Conservation (phyloP, 306 rosid species). For the Malus sieversii region DNA sequence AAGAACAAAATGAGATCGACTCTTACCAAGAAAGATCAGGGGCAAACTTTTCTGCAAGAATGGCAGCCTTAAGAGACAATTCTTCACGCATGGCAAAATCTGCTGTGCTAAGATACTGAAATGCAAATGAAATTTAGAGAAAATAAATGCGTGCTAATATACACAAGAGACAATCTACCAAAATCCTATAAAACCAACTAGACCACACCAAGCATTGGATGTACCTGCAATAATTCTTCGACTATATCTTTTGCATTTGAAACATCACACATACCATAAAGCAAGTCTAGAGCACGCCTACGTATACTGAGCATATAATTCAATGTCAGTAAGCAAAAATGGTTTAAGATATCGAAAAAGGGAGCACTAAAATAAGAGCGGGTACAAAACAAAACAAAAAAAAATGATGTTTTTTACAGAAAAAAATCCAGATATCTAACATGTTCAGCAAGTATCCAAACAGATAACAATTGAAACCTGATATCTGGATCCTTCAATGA, state of each 20-base stretch:
- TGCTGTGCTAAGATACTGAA: conserved; percentile 95
- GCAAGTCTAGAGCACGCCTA: conserved; percentile 98
- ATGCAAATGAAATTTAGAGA: conserved; percentile 26
- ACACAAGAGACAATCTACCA: neutral
- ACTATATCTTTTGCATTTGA: conserved; percentile 99
- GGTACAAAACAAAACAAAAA: neutral
- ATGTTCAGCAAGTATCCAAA: conserved; percentile 21
- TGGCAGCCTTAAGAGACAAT: conserved; percentile 95
- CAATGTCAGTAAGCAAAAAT: conserved; percentile 20
- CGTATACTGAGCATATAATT: conserved; percentile 61
- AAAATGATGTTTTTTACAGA: neutral
- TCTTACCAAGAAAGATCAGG: conserved; percentile 95
- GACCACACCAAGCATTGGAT: neutral
- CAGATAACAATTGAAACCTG: conserved; percentile 47
- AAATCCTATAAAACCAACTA: neutral
- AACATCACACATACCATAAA: conserved; percentile 98
- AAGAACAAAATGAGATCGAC: neutral
- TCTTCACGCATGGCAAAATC: conserved; percentile 99
- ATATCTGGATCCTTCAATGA: conserved; percentile 98
- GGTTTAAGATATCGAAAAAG: neutral
- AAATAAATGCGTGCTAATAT: conserved; percentile 14
- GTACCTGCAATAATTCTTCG: conserved; percentile 94
- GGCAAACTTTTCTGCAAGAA: conserved; percentile 99
- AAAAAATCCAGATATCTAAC: neutral
- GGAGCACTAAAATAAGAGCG: neutral